A percentile compares a stretch with the other conserved stretches of the same genome.
Evolutionary conservation across 1,284 basidiomycete species (phyloP).

Genomic region (Sporisorium reilianum): DNA sequence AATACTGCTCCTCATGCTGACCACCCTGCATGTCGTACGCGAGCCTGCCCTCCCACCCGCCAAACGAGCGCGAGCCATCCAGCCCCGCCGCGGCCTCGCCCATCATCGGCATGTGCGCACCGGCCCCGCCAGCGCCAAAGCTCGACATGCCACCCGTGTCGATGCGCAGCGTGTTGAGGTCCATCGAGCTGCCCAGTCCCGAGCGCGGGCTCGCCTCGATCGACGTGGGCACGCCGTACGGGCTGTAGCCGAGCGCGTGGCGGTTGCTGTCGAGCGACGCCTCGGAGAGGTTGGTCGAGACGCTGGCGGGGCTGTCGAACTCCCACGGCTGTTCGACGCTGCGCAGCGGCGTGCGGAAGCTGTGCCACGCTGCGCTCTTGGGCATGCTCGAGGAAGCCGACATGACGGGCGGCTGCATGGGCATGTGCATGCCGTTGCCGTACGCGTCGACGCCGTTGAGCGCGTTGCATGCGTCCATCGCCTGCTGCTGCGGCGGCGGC

Average conservation of each 20-base stretch:
- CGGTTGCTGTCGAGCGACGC: constrained; percentile 37
- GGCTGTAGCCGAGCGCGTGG: constrained; percentile 30
- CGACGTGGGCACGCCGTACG: constrained; percentile 29
- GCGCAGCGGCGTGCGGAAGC: constrained; percentile 26
- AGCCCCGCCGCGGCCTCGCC: constrained; percentile 9
- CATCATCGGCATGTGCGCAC: constrained; percentile 6
- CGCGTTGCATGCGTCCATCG: constrained; percentile 6
- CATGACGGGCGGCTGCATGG: constrained; percentile 14
- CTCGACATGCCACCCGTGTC: constrained; percentile 23
- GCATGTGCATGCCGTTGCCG: constrained; percentile 23
- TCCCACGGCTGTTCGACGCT: constrained; percentile 27
- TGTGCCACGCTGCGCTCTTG: constrained; percentile 29
- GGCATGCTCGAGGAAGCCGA: constrained; percentile 19
- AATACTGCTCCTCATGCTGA: constrained; percentile 8
- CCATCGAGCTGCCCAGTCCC: constrained; percentile 35
- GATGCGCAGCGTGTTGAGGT: constrained; percentile 37
- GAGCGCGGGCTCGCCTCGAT: constrained; percentile 42
- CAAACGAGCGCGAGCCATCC: constrained; percentile 3
- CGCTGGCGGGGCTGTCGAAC: constrained; percentile 44
- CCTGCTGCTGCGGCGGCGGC: too few species aligned
- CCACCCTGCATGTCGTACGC: constrained; percentile 12
- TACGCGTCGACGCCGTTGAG: constrained; percentile 12
- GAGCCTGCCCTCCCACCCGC: constrained; percentile 17
- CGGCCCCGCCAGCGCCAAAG: background rate
- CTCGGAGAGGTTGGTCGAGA: constrained; percentile 44